These are phyloP conservation scores for Persicaria tinctoria DNA, from an alignment of 148 eudicot species.

Conservation along the genomic window DNA sequence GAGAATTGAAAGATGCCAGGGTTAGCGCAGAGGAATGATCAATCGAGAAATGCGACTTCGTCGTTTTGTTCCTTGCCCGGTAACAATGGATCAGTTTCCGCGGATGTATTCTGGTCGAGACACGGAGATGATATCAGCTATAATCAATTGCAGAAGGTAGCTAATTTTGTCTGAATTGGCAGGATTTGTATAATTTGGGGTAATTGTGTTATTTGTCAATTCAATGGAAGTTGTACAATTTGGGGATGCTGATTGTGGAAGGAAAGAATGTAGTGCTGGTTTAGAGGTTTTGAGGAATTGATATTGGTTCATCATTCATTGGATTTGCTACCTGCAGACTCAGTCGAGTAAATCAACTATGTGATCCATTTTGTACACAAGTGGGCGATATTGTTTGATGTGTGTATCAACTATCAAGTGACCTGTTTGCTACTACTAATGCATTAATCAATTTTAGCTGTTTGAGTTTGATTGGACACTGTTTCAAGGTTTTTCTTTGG, in stretches of 20 bases:
- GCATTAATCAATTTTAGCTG: not conserved
- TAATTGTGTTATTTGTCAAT: not conserved
- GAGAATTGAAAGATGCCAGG: slow-evolving; percentile 59
- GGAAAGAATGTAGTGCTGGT: not conserved
- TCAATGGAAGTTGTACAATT: slow-evolving; percentile 10
- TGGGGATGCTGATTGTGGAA: slow-evolving; percentile 22
- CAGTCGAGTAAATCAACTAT: not conserved
- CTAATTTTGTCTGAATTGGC: not conserved
- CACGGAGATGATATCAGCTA: slow-evolving; percentile 62
- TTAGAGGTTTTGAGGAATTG: slow-evolving; percentile 16
- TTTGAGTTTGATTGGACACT: not conserved
- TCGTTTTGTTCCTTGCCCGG: slow-evolving; percentile 32
- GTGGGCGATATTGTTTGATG: not conserved
- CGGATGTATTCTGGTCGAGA: slow-evolving; percentile 78
- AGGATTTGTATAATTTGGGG: not conserved
- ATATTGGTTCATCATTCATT: not conserved
- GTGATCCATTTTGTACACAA: not conserved
- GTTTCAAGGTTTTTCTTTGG: not conserved
- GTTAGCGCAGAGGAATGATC: slow-evolving; percentile 48
- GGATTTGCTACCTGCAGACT: not conserved
- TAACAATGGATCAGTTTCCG: slow-evolving; percentile 52
- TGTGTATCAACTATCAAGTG: not conserved
- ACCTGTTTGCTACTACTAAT: not conserved
- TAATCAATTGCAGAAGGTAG: slow-evolving; percentile 90
- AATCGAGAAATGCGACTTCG: slow-evolving; percentile 35